Base-by-base conservation (phyloP, 2,329 filamentous ascomycete species). In the Talaromyces pinophilus region DNA sequence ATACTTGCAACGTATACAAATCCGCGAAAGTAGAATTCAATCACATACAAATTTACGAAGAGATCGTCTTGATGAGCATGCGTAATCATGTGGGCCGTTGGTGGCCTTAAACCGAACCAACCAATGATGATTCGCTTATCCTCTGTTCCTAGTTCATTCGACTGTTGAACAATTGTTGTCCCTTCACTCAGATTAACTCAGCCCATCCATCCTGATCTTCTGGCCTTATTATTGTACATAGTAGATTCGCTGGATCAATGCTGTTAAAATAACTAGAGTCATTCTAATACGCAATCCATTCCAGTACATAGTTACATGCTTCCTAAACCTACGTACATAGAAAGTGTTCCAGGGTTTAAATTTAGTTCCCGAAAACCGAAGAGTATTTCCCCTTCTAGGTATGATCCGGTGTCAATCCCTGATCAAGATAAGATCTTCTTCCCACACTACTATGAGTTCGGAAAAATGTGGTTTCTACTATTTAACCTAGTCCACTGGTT, bases 371-470 rank as follows among this genome's bases (percentile, higher is more conserved):
- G 38, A 60, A 33, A 11, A 28, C 62, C 50, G 19, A 59, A 19
- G 62, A 64, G 62, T 64, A 48, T 11, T 57, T 64, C 28, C 62
- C 62, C 35, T 64, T 64, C 42, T 59, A 30, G 62, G 62, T 28
- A 64, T 59, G 8, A 55, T 35, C 38, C 52, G 17, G 52, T 44
- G 62, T n/a, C 50, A 64, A 64, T 64, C 62, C n/a, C 33, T 30
- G 22, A 61, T 33, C 59, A 50, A 50, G 59, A 62, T 62, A 50
- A 50, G 59, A 62, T 62, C 44, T 62, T 28, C 35, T 42, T 44
- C 13, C 22, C 38, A 1, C 19, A 35, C 30, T 7, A 19, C 25
- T 25, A 25, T 25, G 25, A 25, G 25, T 25, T 0, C 52, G 7
- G 30, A 57, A 33, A 57, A 57, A 30, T 54, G 28, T 35, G 17